These are phyloP conservation scores for Cladophialophora exuberans DNA, from an alignment of 2,329 filamentous ascomycete genomes.

Conservation along the genomic window DNA sequence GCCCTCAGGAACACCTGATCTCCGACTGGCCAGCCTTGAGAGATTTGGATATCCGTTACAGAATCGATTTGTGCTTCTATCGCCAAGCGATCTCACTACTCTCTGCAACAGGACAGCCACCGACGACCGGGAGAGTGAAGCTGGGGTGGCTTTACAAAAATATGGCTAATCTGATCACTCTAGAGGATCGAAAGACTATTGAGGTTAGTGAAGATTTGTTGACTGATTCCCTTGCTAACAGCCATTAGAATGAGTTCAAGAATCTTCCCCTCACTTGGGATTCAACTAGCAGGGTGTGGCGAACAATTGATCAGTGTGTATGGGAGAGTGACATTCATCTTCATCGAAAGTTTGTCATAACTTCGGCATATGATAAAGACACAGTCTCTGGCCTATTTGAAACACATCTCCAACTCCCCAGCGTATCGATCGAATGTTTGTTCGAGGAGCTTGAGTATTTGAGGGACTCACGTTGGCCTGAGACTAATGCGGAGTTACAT, in stretches of 20 bases:
- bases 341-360: slow-evolving; percentile 17
- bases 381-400: slow-evolving; percentile 15
- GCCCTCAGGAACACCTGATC: slow-evolving; percentile 6
- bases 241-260: slow-evolving; percentile 8
- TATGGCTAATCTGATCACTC: slow-evolving; percentile 4
- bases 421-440: slow-evolving; percentile 17
- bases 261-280: slow-evolving; percentile 16
- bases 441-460: slow-evolving; percentile 17
- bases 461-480: slow-evolving; percentile 10
- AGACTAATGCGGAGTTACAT: slow-evolving; percentile 6
- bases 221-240: slow-evolving; percentile 9
- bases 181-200: slow-evolving; percentile 10
- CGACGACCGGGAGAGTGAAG: background rate
- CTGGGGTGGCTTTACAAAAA: slow-evolving; percentile 11
- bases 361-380: slow-evolving; percentile 14
- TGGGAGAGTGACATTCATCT: slow-evolving; percentile 21
- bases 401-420: slow-evolving; percentile 15
- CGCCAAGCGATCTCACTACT: slow-evolving; percentile 4
- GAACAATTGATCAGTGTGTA: slow-evolving; percentile 17
- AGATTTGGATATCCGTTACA: slow-evolving; percentile 12
- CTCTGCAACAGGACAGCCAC: slow-evolving; percentile 2
- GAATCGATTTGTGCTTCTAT: slow-evolving; percentile 14
- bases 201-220: slow-evolving; percentile 4
- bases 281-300: slow-evolving; percentile 7
- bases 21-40: slow-evolving; percentile 19